Conservation (phyloP, 2,329 filamentous ascomycete genomes). For the Trichoderma aggressivum region DNA sequence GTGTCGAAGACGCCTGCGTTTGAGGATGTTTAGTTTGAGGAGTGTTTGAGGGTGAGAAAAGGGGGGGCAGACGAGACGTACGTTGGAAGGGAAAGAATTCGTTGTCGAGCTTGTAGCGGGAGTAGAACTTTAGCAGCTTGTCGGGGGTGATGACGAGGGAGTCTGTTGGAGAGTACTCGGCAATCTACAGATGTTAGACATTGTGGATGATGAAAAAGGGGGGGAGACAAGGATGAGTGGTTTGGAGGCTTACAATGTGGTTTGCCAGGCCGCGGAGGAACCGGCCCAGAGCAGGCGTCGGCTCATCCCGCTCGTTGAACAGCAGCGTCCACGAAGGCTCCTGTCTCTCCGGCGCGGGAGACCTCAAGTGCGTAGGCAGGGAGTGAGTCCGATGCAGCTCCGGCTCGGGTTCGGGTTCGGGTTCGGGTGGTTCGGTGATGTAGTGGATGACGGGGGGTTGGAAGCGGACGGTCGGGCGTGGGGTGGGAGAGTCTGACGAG, state of each 20-base stretch:
- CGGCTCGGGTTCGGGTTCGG: constrained; percentile 4
- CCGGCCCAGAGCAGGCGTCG: constrained; percentile 65
- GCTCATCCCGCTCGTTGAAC: constrained; percentile 64
- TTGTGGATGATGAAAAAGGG: too few species aligned
- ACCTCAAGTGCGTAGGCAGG: neutral
- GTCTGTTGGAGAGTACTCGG: constrained; percentile 31
- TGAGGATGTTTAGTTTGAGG: neutral
- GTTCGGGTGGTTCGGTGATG: neutral
- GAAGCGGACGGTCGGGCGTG: constrained; percentile 32
- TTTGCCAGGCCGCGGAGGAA: constrained; percentile 71
- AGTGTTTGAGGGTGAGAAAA: neutral
- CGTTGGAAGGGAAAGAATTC: constrained; percentile 69
- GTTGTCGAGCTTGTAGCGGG: constrained; percentile 57
- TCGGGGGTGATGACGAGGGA: constrained; percentile 67
- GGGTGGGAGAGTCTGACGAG: neutral
- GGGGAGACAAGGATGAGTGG: too few species aligned
- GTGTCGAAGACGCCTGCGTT: constrained; percentile 54
- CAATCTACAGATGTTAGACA: constrained; percentile 26
- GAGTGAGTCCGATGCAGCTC: neutral
- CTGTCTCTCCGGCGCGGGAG: neutral
- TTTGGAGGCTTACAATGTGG: constrained; percentile 70
- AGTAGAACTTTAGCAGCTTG: constrained; percentile 74
- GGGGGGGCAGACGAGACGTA: constrained; percentile 34
- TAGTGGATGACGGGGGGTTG: constrained; percentile 25
- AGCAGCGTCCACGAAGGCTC: constrained; percentile 61